A percentile compares a stretch with the other conserved stretches of the same genome.
Evolutionary conservation across 257 asterid genomes (phyloP).

Genomic region (Scutellaria baicalensis): DNA sequence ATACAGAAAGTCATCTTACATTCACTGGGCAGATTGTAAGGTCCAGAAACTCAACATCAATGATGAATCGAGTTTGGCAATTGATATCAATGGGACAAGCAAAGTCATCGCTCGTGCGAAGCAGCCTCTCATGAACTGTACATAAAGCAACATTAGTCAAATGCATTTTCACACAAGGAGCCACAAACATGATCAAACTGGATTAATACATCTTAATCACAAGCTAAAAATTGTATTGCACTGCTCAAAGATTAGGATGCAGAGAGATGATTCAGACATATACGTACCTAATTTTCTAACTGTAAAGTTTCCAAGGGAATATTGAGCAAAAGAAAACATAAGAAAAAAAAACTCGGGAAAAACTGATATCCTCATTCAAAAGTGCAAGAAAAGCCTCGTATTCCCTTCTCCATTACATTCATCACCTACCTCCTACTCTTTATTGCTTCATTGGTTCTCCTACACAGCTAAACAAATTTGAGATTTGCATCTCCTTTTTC

Average conservation of each 20-base stretch:
- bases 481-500: not conserved
- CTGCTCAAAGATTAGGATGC: too few relatives aligned
- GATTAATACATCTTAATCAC: not conserved
- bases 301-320: too few relatives aligned
- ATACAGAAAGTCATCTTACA: conserved; percentile 34
- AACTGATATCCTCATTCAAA: not conserved
- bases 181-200: not conserved
- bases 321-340: too few relatives aligned
- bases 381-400: not conserved
- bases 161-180: not conserved
- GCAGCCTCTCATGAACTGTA: conserved; percentile 78
- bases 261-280: too few relatives aligned
- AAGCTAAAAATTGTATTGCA: not conserved
- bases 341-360: too few relatives aligned
- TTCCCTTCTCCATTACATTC: not conserved
- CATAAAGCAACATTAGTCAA: conserved; percentile 14
- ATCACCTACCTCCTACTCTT: not conserved
- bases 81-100: conserved; percentile 68
- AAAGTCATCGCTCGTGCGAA: conserved; percentile 79
- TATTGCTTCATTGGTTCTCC: not conserved
- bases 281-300: too few relatives aligned
- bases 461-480: not conserved
- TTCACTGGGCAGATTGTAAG: conserved; percentile 54
- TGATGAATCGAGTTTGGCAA: conserved; percentile 56
- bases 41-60: conserved; percentile 89